Conservation (phyloP, 1,284 basidiomycete genomes). For the Cryptococcus hybrid region DNA sequence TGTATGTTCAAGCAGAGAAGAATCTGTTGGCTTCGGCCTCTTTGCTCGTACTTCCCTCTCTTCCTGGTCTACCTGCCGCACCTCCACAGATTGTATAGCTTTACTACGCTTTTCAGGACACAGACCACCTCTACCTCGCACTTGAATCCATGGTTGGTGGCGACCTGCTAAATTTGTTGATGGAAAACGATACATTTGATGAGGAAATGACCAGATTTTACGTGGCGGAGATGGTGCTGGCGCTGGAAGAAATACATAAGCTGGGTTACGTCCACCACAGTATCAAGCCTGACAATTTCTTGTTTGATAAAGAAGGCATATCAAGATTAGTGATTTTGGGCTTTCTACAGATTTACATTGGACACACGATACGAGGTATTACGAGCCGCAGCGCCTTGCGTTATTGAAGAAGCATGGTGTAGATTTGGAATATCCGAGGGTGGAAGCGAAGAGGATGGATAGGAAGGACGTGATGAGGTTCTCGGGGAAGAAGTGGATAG, state of each 20-base stretch:
- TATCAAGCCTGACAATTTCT: constrained; percentile 95
- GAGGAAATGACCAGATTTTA: constrained; percentile 95
- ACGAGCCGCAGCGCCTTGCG: constrained; percentile 87
- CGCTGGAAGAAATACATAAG: constrained; percentile 88
- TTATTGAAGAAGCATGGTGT: constrained; percentile 90
- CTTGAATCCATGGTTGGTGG: constrained; percentile 95
- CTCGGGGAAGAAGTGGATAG: constrained; percentile 66
- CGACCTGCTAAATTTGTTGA: constrained; percentile 90
- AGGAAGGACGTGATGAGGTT: constrained; percentile 72
- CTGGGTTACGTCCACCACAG: constrained; percentile 97
- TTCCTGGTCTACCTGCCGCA: constrained; percentile 56
- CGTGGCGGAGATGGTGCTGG: constrained; percentile 97
- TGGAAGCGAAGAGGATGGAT: constrained; percentile 66
- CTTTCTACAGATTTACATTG: constrained; percentile 65
- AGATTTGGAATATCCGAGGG: constrained; percentile 72
- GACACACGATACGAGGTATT: constrained; percentile 90
- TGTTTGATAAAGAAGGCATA: constrained; percentile 88
- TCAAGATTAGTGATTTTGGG: constrained; percentile 94
- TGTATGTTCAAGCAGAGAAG: constrained; percentile 53
- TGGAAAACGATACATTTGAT: constrained; percentile 89
- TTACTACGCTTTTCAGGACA: constrained; percentile 75
- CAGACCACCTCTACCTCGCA: constrained; percentile 89
- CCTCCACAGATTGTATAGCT: constrained; percentile 91
- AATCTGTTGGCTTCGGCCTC: constrained; percentile 46
- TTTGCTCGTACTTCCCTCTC: constrained; percentile 53